A percentile compares a stretch with the other conserved stretches of the same genome.
Evolutionary conservation across 169 alveolate genomes (phyloP).

Genomic region (Neospora caninum): DNA sequence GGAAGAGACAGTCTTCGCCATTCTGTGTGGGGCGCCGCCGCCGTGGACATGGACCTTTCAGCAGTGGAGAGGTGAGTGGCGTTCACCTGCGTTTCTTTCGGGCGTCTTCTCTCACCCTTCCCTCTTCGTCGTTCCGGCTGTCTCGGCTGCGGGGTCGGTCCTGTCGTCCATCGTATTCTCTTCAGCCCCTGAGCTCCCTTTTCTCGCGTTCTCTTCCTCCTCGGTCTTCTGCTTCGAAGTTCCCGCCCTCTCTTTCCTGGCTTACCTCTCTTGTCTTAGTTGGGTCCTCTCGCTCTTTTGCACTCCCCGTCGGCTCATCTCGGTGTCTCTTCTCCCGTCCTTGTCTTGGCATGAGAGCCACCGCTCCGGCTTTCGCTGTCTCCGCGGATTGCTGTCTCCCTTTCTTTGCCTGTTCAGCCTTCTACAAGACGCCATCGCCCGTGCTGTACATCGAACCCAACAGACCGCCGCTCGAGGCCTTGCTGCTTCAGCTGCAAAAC

Average conservation of each 20-base stretch:
- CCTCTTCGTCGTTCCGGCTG: neutral
- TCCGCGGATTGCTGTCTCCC: neutral
- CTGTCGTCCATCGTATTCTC: no score
- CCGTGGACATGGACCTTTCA: conserved; percentile 32
- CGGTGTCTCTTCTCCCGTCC: neutral
- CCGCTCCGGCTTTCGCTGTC: neutral
- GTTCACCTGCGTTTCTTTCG: neutral
- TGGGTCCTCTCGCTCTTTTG: neutral
- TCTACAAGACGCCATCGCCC: conserved; percentile 21
- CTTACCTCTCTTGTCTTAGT: neutral
- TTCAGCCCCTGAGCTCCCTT: no score
- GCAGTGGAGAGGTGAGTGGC: conserved; percentile 22
- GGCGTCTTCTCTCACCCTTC: neutral
- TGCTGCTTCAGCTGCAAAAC: conserved; percentile 25
- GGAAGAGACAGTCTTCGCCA: neutral
- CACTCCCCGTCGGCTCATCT: neutral
- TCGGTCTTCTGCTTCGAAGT: neutral
- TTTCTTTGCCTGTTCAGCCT: neutral
- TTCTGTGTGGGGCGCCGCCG: neutral
- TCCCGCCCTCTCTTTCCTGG: neutral
- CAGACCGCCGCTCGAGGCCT: conserved; percentile 11
- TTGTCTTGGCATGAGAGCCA: neutral
- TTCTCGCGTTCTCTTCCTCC: no score
- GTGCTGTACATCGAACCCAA: conserved; percentile 22
- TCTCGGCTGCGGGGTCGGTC: no score